A percentile compares a stretch with the other conserved stretches of the same genome.
Evolutionary conservation across 139 green algal species (phyloP).

Genomic region (Prasinococcaceae sp.): DNA sequence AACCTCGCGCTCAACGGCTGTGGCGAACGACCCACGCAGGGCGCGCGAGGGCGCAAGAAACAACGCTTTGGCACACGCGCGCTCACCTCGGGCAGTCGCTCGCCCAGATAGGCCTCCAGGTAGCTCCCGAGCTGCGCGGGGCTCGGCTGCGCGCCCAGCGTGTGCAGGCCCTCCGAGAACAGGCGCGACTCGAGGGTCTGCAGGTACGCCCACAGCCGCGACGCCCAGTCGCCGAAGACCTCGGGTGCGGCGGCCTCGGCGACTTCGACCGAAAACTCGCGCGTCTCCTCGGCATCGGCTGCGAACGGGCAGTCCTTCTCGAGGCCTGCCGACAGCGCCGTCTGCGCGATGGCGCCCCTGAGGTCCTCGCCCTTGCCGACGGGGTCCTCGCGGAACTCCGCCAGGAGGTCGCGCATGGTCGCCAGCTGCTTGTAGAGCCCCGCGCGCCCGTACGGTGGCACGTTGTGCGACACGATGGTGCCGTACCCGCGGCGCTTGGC

Average conservation of each 20-base stretch:
- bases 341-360: constrained; percentile 37
- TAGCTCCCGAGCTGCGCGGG: constrained; percentile 39
- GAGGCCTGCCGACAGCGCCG: constrained; percentile 29
- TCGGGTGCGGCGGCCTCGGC: constrained; percentile 1
- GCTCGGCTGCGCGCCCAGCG: constrained; percentile 53
- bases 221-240: constrained; percentile 52
- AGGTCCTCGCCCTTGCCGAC: constrained; percentile 22
- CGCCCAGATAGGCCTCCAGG: constrained; percentile 58
- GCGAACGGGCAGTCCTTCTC: constrained; percentile 54
- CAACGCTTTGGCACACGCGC: too few relatives aligned
- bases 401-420: constrained; percentile 56
- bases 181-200: constrained; percentile 76
- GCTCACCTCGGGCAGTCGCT: constrained; percentile 37
- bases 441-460: constrained; percentile 81
- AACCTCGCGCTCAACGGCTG: constrained; percentile 6
- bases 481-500: constrained; percentile 90
- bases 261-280: constrained; percentile 13
- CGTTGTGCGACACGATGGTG: constrained; percentile 89
- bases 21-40: background rate
- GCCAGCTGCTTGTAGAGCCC: constrained; percentile 95
- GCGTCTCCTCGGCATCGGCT: constrained; percentile 22
- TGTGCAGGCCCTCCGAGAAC: constrained; percentile 90
- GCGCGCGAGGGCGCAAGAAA: too few relatives aligned
- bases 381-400: constrained; percentile 58
- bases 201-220: constrained; percentile 70